Evolutionary conservation across 495 filamentous ascomycete species (phyloP).

Genomic region (Talaromyces nanjingensis): DNA sequence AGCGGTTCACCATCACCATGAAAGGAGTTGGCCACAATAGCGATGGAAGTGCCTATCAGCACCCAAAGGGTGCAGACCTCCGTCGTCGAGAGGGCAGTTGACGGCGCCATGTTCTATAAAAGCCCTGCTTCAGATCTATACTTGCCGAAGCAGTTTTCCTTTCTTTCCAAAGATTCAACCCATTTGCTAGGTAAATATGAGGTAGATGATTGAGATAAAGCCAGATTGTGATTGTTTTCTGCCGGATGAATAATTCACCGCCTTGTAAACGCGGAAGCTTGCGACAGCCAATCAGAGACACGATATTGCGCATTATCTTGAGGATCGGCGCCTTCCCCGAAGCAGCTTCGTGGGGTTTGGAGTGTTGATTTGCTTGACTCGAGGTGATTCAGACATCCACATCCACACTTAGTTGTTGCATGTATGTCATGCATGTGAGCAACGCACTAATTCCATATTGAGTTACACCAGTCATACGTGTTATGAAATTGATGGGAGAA

Average conservation of each 20-base stretch:
- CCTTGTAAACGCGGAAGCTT: constrained; percentile 15
- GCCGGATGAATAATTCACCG: constrained; percentile 21
- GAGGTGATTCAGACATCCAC: not conserved
- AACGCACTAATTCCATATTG: not conserved
- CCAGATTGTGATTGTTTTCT: no score
- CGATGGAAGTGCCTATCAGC: constrained; percentile 62
- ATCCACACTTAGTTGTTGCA: not conserved
- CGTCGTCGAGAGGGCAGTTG: constrained; percentile 48
- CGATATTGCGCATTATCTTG: constrained; percentile 6
- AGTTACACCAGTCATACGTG: not conserved
- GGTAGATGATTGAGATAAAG: no score
- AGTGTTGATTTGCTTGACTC: not conserved
- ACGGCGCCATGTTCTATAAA: constrained; percentile 27
- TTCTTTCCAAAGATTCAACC: not conserved
- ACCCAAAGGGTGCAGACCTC: constrained; percentile 66
- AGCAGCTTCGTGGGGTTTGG: not conserved
- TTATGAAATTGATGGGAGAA: constrained; percentile 7
- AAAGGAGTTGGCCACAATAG: constrained; percentile 75
- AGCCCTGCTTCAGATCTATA: constrained; percentile 7
- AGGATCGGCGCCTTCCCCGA: constrained; percentile 3
- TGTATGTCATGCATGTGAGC: not conserved
- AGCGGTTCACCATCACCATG: constrained; percentile 81
- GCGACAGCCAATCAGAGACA: not conserved
- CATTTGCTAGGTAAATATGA: not conserved
- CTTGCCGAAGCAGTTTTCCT: not conserved